Base-by-base conservation (phyloP, 169 alveolate species). In the Eimeria praecox region DNA sequence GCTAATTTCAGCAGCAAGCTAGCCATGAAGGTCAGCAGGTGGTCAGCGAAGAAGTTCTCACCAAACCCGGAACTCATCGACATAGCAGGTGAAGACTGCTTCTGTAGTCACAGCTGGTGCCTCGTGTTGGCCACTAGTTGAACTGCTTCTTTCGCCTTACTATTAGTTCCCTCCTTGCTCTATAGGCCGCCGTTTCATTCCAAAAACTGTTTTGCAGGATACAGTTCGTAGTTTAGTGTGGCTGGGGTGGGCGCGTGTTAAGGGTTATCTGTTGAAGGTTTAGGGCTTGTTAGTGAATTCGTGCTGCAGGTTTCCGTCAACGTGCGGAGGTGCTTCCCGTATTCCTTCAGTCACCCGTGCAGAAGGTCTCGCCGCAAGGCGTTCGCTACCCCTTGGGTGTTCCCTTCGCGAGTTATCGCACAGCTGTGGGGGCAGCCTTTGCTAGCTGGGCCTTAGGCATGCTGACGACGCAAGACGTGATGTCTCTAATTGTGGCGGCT, bases 391-490 rank as follows among this genome's bases (percentile, higher is more conserved):
- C 89, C 10, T 52, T 44, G 38, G 96, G 96, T 52, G 96, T 93
- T 27, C 96, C 96, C 44, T 82, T 93, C 49, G 75, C 80, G 35
- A 71, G 92, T 20, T 93, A 93, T 54, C 46, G 96, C 35, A 66
- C 89, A 27, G 62, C 93, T 1, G 46, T 93, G 71, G 92, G 93
- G 69, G 96, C 93, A 4, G 96, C 86, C 14, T 56, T 82, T 10
- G 66, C 89, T 6, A 71, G 90, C 66, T 82, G 73, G 54, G 40
- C 64, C 30, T 30, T 93, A 44, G 89, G 80, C 20, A 93, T 93
- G 93, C 42, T 93, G 4, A 62, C 96, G 62, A 38, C 78, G n/a
- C 96, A 93, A 35, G 96, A 93, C 64, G 83, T 93, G 14, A 30
- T 93, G 66, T 78, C 89, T 27, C 64, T 82, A 16, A 85, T 80